Conservation (phyloP, 73 alveolate species). For the Paramecium tetraurelia region DNA sequence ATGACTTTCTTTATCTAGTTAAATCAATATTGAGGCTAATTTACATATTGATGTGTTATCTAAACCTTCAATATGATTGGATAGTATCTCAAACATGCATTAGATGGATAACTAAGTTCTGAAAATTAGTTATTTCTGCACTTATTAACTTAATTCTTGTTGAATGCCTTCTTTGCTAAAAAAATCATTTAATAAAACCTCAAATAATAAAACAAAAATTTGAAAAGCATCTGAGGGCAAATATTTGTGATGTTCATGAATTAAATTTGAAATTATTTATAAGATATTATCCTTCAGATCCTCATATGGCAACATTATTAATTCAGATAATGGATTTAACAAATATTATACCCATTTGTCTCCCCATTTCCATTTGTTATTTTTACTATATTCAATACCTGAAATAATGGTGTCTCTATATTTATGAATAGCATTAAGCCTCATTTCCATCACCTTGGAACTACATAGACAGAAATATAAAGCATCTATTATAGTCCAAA, state of each 20-base stretch:
- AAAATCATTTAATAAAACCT: not conserved
- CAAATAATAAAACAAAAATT: not conserved
- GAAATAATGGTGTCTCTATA: not conserved
- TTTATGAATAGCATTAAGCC: conserved; percentile 21
- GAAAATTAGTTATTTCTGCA: not conserved
- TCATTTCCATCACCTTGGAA: conserved; percentile 40
- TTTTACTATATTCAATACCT: not conserved
- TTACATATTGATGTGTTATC: not conserved
- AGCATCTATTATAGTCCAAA: conserved; percentile 1
- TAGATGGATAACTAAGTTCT: not conserved
- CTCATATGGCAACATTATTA: not conserved
- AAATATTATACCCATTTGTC: not conserved
- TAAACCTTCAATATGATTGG: not conserved
- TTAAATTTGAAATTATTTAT: not conserved
- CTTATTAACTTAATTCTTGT: not conserved
- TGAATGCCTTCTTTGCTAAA: not conserved
- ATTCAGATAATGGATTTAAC: not conserved
- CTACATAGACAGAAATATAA: conserved; percentile 1
- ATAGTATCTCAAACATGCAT: not conserved
- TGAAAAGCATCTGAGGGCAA: not conserved
- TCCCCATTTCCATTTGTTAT: not conserved
- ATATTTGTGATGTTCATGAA: not conserved
- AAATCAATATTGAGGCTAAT: not conserved
- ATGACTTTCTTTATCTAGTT: not conserved
- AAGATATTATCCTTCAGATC: not conserved